Conservation (phyloP, 352 stramenopile genomes). For the Globisporangium ultimum region DNA sequence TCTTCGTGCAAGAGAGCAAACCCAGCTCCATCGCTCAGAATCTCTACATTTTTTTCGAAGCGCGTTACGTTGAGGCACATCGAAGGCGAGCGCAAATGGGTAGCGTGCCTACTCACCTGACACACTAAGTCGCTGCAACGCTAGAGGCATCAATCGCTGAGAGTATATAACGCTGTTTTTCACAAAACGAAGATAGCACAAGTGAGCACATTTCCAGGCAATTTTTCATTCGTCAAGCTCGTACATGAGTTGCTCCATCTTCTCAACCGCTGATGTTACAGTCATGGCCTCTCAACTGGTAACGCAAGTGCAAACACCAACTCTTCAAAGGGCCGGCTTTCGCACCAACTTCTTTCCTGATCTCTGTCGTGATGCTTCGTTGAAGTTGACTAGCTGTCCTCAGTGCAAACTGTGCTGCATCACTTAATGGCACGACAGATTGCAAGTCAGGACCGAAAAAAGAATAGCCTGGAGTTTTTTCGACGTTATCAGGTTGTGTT, state of each 20-base stretch:
- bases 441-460: background rate
- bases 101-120: constrained; percentile 22
- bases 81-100: too few species aligned
- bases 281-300: constrained; percentile 23
- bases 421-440: background rate
- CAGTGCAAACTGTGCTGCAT: background rate
- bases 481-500: background rate
- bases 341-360: background rate
- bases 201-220: too few species aligned
- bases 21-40: constrained; percentile 38
- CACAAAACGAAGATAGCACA: too few species aligned
- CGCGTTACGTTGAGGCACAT: too few species aligned
- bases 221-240: background rate
- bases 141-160: constrained; percentile 35
- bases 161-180: constrained; percentile 34
- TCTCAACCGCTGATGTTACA: constrained; percentile 33
- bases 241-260: constrained; percentile 59
- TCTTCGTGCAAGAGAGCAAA: constrained; percentile 23
- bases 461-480: background rate
- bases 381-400: background rate
- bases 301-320: background rate
- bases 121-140: constrained; percentile 46
- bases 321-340: background rate
- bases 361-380: background rate
- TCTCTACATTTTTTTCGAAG: constrained; percentile 29